Percentiles rank a stretch among this genome's conserved stretches.
phyloP scores from a whole-genome alignment of 2,329 filamentous ascomycete species.

The Clonostachys rhizophaga region DNA sequence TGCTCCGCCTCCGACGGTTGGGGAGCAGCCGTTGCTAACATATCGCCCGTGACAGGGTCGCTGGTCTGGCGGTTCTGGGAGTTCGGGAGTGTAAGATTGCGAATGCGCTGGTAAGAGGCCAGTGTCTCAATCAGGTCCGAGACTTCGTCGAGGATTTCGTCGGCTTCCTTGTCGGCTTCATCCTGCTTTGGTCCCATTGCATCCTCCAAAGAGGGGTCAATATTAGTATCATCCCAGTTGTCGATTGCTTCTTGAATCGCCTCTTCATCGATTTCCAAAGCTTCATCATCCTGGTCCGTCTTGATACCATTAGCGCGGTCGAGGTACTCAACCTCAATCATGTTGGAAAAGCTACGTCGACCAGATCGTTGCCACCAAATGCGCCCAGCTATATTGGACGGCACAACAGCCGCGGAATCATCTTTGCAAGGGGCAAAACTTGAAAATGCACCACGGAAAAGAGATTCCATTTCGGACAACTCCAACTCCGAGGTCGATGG shows the following conservation, averaged over 20 bases:
- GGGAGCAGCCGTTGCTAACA: slow-evolving; percentile 61
- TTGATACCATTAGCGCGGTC: slow-evolving; percentile 29
- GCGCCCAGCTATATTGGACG: slow-evolving; percentile 61
- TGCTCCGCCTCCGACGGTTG: slow-evolving; percentile 62
- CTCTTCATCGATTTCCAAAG: slow-evolving; percentile 39
- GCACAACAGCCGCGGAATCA: slow-evolving; percentile 65
- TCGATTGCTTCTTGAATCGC: slow-evolving; percentile 49
- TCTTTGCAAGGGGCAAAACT: slow-evolving; percentile 76
- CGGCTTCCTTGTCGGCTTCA: slow-evolving; percentile 57
- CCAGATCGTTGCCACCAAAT: slow-evolving; percentile 76
- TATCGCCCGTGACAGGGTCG: slow-evolving; percentile 62
- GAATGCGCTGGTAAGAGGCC: slow-evolving; percentile 74
- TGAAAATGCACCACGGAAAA: slow-evolving; percentile 75
- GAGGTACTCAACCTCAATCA: slow-evolving; percentile 49
- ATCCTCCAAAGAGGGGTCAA: slow-evolving; percentile 54
- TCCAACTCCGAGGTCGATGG: slow-evolving; percentile 51
- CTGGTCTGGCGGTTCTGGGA: slow-evolving; percentile 56
- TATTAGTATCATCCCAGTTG: slow-evolving; percentile 50
- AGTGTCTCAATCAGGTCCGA: slow-evolving; percentile 74
- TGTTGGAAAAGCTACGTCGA: slow-evolving; percentile 58
- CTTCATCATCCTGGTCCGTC: slow-evolving; percentile 22
- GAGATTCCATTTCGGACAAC: slow-evolving; percentile 64
- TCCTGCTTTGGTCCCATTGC: slow-evolving; percentile 48
- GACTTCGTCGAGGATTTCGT: slow-evolving; percentile 69
- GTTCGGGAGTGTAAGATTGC: slow-evolving; percentile 64